Evolutionary conservation across 306 rosid species (phyloP).

Genomic region (Medicago ruthenica): DNA sequence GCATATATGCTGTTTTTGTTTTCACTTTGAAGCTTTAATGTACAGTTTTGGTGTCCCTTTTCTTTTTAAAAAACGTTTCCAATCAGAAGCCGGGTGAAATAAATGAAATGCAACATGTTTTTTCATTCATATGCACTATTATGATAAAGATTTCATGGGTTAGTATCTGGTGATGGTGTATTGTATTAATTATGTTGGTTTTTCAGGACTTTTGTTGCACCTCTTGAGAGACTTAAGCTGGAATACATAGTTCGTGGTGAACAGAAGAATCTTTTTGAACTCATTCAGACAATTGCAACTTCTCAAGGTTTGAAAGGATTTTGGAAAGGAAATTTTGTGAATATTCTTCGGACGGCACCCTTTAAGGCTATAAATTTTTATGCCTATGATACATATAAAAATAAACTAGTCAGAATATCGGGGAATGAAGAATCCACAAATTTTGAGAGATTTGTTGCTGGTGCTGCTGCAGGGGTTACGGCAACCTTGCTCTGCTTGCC

Average conservation of each 20-base stretch:
- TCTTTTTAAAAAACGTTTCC: background rate
- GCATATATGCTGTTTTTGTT: background rate
- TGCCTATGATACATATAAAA: slow-evolving; percentile 88
- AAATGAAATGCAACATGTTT: background rate
- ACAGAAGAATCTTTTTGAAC: slow-evolving; percentile 65
- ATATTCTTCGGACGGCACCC: slow-evolving; percentile 94
- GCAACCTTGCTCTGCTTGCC: slow-evolving; percentile 93
- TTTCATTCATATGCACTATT: slow-evolving; percentile 20
- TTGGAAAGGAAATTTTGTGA: slow-evolving; percentile 95
- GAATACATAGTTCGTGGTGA: slow-evolving; percentile 95
- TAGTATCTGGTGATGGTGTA: slow-evolving; percentile 9
- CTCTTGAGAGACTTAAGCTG: slow-evolving; percentile 96
- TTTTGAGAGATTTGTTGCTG: slow-evolving; percentile 89
- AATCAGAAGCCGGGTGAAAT: background rate
- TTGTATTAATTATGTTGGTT: slow-evolving; percentile 26
- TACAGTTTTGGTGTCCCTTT: background rate
- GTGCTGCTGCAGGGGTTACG: slow-evolving; percentile 94
- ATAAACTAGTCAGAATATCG: slow-evolving; percentile 58
- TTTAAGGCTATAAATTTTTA: slow-evolving; percentile 92
- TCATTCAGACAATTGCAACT: slow-evolving; percentile 70
- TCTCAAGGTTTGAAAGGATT: slow-evolving; percentile 94
- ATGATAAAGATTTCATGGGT: slow-evolving; percentile 25
- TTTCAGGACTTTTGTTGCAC: slow-evolving; percentile 90
- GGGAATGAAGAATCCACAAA: slow-evolving; percentile 77
- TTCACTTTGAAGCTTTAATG: background rate